Base-by-base conservation (phyloP, 2,329 filamentous ascomycete species). In the Lasiodiplodia gonubiensis region DNA sequence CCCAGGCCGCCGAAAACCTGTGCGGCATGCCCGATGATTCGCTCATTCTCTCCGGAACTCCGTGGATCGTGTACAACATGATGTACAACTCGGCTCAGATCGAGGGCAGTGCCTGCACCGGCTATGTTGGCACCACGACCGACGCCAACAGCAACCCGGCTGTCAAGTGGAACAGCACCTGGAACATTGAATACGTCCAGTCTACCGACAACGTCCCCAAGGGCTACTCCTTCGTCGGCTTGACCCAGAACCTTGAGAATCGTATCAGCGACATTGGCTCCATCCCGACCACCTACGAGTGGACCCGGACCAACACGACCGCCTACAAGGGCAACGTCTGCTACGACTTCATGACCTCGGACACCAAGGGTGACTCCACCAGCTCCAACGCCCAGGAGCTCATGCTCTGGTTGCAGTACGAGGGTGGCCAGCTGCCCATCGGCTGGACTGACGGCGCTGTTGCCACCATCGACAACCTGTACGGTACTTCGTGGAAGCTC, bases 31-130 rank as follows among this genome's bases (percentile, higher is more conserved):
- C 64, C 16, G 30, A 66, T 23, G 64, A 66, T 2, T 66, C 51
- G 69, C 51, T 72, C 67, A 54, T 81, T 61, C 72, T 83, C 30
- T 71, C 73, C 12, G 75, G 76, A 60, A 80, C 80, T 0, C 79
- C 79, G 10, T 82, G 80, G 80, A 82, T 83, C 51, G 79, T 82
- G 18, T 82, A 76, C 71, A 81, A 80, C 70, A 83, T 82, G 80
- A 79, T 80, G 67, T 82, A 82, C 74, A 80, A 80, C 70, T 76
- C 78, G 60, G 72, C 76, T 35, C 69, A 74, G 57, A 81, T 80
- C 48, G 73, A 74, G 8, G 80, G 80, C 8, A 78, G 75, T 18
- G 77, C 77, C 48, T 82, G 81, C 72, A 82, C 80, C 0, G 74
- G 74, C 54, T 82, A 79, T 70, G 74, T 76, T 21, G 71, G 73